Evolutionary conservation across 2,329 filamentous ascomycete species (phyloP).

Genomic region (Cytospora mali): DNA sequence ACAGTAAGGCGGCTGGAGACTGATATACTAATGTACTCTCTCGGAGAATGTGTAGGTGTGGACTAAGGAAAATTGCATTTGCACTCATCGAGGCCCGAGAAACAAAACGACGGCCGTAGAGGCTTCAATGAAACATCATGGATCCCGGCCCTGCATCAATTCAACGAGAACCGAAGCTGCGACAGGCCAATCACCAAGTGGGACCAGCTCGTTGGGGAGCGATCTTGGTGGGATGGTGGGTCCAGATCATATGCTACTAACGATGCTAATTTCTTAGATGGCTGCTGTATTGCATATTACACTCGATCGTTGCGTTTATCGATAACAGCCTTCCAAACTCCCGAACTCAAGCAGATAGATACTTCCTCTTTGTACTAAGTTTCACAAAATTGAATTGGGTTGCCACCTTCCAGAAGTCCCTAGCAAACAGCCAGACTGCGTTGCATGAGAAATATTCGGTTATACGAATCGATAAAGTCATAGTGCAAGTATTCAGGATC

Average conservation of each 20-base stretch:
- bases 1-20: slow-evolving; percentile 5
- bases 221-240: slow-evolving; percentile 29
- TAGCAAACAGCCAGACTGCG: background rate
- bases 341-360: background rate
- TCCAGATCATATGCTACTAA: background rate
- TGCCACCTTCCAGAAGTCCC: slow-evolving; percentile 26
- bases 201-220: slow-evolving; percentile 25
- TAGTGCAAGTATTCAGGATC: background rate
- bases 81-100: slow-evolving; percentile 11
- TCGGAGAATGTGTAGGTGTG: slow-evolving; percentile 1
- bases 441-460: background rate
- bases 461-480: background rate
- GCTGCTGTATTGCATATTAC: background rate
- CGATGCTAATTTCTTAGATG: background rate
- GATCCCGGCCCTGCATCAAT: slow-evolving; percentile 24
- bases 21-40: slow-evolving; percentile 10
- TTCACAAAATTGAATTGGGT: background rate
- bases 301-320: slow-evolving; percentile 10
- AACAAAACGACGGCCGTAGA: slow-evolving; percentile 8
- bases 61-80: slow-evolving; percentile 1
- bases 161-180: slow-evolving; percentile 21
- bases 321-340: slow-evolving; percentile 1
- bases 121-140: slow-evolving; percentile 8
- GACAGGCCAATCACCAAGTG: slow-evolving; percentile 19
- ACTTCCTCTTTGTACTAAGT: background rate